Percentiles rank a stretch among this genome's conserved stretches.
Evolutionary conservation across 1,284 basidiomycete genomes (phyloP).

Genomic region (Leccinum proliferum): DNA sequence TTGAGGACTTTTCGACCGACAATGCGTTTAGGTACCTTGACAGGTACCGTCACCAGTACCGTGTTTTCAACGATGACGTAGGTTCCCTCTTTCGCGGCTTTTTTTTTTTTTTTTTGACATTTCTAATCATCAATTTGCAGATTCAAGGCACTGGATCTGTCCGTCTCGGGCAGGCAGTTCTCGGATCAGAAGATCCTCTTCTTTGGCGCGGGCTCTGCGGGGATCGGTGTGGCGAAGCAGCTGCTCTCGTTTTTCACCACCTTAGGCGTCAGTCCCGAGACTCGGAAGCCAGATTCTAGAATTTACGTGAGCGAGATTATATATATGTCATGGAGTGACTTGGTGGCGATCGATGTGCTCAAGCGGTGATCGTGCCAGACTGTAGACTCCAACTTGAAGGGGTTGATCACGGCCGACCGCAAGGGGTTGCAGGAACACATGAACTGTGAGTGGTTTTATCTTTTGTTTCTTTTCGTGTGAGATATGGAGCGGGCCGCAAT

Average conservation of each 20-base stretch:
- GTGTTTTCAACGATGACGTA: constrained; percentile 81
- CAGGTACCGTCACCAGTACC: constrained; percentile 54
- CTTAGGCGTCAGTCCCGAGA: constrained; percentile 53
- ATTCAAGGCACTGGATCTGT: constrained; percentile 72
- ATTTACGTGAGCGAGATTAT: constrained; percentile 54
- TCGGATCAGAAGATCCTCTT: constrained; percentile 77
- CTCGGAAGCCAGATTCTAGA: constrained; percentile 52
- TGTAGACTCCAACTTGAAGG: constrained; percentile 61
- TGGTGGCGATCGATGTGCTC: constrained; percentile 7
- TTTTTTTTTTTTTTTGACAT: neutral
- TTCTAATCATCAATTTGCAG: constrained; percentile 26
- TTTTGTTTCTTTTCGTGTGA: neutral
- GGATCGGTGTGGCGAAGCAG: constrained; percentile 80
- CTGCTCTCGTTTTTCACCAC: constrained; percentile 72
- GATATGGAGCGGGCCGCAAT: constrained; percentile 44
- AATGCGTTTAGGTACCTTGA: constrained; percentile 73
- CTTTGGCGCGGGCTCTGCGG: constrained; percentile 74
- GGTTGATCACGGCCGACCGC: constrained; percentile 63
- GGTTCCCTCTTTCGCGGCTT: constrained; percentile 18
- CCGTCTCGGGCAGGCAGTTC: constrained; percentile 53
- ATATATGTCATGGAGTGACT: constrained; percentile 1
- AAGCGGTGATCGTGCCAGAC: constrained; percentile 34
- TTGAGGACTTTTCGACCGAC: constrained; percentile 77
- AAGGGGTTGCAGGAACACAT: constrained; percentile 72
- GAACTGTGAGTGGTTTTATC: constrained; percentile 37